phyloP scores from a whole-genome alignment of 164 flowering plant species.

The Annona cherimola region DNA sequence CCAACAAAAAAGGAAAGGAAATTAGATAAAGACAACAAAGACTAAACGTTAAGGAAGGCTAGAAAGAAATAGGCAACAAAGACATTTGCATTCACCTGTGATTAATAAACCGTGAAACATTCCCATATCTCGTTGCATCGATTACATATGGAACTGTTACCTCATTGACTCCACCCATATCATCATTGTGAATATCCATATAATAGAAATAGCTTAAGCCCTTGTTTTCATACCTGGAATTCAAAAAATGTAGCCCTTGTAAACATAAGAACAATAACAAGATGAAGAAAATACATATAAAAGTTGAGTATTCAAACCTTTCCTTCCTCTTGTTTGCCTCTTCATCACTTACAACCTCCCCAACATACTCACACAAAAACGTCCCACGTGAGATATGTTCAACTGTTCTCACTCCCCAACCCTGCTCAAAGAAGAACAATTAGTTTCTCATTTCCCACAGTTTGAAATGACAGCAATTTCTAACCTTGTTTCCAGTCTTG shows the following conservation, averaged over 20 bases:
- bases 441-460: background rate
- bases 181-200: constrained; percentile 53
- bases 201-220: constrained; percentile 60
- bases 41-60: background rate
- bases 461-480: background rate
- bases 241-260: background rate
- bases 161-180: constrained; percentile 60
- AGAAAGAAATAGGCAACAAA: background rate
- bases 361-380: constrained; percentile 83
- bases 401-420: constrained; percentile 93
- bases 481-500: constrained; percentile 80
- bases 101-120: constrained; percentile 88
- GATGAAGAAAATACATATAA: background rate
- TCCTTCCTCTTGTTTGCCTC: constrained; percentile 56
- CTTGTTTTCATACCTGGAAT: constrained; percentile 51
- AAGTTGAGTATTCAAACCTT: constrained; percentile 36
- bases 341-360: constrained; percentile 64
- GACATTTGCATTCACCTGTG: constrained; percentile 56
- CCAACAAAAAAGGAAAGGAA: constrained; percentile 1
- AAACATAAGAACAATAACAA: background rate
- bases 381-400: constrained; percentile 72
- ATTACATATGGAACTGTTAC: constrained; percentile 52
- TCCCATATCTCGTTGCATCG: constrained; percentile 85
- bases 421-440: constrained; percentile 41
- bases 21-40: background rate